Conservation (phyloP, 768 basidiomycete genomes). For the Hysterangium stoloniferum region DNA sequence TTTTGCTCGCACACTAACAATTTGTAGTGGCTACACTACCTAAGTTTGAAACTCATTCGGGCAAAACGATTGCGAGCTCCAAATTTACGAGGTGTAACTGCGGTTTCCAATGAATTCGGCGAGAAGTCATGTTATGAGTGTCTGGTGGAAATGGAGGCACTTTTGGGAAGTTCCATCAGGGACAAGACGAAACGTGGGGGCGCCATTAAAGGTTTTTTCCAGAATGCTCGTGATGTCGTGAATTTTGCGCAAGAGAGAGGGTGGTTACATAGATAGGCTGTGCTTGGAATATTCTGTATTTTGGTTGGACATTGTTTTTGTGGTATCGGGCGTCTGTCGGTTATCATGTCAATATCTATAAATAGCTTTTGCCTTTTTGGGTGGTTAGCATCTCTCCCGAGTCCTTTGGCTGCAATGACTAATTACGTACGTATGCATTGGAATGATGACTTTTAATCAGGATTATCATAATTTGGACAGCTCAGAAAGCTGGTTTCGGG, state of each 20-base stretch:
- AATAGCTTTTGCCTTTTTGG: background rate
- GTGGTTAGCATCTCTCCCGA: background rate
- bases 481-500: conserved; percentile 58
- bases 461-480: background rate
- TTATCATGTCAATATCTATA: background rate
- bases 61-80: conserved; percentile 62
- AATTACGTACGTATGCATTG: background rate
- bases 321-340: background rate
- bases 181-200: conserved; percentile 30
- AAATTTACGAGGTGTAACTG: conserved; percentile 28
- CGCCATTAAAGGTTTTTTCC: background rate
- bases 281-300: background rate
- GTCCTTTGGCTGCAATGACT: background rate
- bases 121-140: conserved; percentile 67
- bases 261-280: conserved; percentile 3
- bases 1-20: background rate
- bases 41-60: conserved; percentile 62
- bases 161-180: conserved; percentile 34
- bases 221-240: conserved; percentile 8
- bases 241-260: conserved; percentile 4
- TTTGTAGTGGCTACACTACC: conserved; percentile 85
- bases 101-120: conserved; percentile 33
- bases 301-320: background rate
- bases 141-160: conserved; percentile 55
- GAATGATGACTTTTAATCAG: background rate